These are phyloP conservation scores for Marvania coccoides DNA, from an alignment of 139 green algal species.

Conservation along the genomic window DNA sequence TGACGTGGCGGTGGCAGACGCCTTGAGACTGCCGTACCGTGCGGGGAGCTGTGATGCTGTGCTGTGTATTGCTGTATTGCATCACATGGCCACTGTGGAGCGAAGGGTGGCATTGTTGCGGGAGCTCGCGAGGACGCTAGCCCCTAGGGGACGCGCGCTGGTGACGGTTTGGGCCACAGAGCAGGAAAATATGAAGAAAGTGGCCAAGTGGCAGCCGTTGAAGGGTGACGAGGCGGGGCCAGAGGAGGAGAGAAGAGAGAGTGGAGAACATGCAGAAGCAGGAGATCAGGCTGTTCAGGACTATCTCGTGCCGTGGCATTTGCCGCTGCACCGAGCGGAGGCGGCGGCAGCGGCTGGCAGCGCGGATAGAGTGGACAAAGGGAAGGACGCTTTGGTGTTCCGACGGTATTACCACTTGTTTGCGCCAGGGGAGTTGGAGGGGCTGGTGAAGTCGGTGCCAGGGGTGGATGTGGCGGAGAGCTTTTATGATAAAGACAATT, in stretches of 20 bases:
- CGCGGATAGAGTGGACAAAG: slow-evolving; percentile 37
- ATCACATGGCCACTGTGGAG: slow-evolving; percentile 75
- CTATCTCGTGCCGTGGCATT: slow-evolving; percentile 96
- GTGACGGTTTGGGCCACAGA: slow-evolving; percentile 88
- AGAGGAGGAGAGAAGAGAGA: neutral
- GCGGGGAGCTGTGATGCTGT: slow-evolving; percentile 65
- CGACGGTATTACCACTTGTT: slow-evolving; percentile 98
- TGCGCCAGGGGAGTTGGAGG: slow-evolving; percentile 65
- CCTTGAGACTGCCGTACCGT: slow-evolving; percentile 66
- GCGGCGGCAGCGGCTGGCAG: slow-evolving; percentile 13
- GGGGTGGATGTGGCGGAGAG: slow-evolving; percentile 31
- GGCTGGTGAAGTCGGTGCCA: slow-evolving; percentile 41
- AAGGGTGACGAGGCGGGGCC: neutral
- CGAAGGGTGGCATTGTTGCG: slow-evolving; percentile 58
- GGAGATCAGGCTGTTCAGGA: slow-evolving; percentile 42
- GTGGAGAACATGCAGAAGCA: neutral
- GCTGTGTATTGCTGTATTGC: slow-evolving; percentile 95
- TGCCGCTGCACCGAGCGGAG: slow-evolving; percentile 82
- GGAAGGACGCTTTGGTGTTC: slow-evolving; percentile 79
- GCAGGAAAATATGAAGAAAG: slow-evolving; percentile 82
- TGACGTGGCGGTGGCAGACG: slow-evolving; percentile 83
- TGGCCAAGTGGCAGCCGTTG: slow-evolving; percentile 81
- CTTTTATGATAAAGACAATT: slow-evolving; percentile 88
- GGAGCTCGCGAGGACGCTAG: slow-evolving; percentile 70
- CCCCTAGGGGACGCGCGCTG: slow-evolving; percentile 53